A percentile compares a stretch with the other conserved stretches of the same genome.
Conservation (phyloP, 345 rosid genomes). For the Firmiana major region DNA sequence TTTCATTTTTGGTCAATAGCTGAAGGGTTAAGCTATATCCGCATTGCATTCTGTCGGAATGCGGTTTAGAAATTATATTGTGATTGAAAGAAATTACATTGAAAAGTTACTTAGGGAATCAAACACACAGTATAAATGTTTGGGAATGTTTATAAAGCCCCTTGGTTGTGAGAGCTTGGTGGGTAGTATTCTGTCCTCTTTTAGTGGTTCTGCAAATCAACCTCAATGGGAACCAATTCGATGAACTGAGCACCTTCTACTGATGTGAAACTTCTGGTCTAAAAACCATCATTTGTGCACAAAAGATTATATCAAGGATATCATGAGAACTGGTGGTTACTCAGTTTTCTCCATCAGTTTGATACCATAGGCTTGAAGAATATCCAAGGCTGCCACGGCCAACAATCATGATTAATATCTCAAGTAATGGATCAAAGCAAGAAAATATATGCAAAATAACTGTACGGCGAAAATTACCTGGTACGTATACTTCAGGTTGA, state of each 20-base stretch:
- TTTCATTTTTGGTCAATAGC: too few relatives aligned
- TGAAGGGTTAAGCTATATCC: too few relatives aligned
- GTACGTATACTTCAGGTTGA: slow-evolving; percentile 77
- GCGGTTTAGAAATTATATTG: too few relatives aligned
- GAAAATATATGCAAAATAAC: neutral
- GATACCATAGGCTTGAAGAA: slow-evolving; percentile 70
- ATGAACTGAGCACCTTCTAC: neutral
- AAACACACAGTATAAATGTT: neutral
- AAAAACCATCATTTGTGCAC: neutral
- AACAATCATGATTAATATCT: neutral
- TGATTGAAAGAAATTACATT: too few relatives aligned
- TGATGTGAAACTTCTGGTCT: neutral
- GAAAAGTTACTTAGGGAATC: too few relatives aligned
- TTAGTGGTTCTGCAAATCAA: neutral
- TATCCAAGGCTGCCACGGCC: slow-evolving; percentile 65
- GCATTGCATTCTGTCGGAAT: too few relatives aligned
- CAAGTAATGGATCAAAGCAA: neutral
- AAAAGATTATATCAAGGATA: neutral
- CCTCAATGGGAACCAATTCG: neutral
- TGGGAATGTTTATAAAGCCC: neutral
- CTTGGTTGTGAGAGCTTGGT: neutral
- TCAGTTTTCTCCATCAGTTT: slow-evolving; percentile 62
- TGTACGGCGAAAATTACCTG: slow-evolving; percentile 44
- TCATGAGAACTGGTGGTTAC: slow-evolving; percentile 17
- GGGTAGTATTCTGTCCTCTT: neutral